Conservation (phyloP, 306 rosid genomes). For the Alnus rubra region DNA sequence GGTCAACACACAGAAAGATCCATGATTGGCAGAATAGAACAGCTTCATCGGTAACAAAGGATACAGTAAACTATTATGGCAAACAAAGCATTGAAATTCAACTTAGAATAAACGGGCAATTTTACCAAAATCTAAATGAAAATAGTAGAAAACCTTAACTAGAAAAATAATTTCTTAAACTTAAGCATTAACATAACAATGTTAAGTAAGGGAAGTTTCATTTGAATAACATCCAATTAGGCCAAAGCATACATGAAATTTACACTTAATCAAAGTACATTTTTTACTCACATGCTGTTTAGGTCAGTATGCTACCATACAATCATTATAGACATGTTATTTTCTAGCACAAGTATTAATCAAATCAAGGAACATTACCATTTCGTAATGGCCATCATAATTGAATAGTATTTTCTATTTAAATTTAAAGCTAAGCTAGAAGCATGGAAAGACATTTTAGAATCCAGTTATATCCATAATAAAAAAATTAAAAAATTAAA, state of each 20-base stretch:
- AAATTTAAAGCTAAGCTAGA: background rate
- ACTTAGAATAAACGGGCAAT: background rate
- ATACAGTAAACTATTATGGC: no score
- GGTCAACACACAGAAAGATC: conserved; percentile 19
- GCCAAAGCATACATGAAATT: background rate
- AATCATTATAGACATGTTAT: background rate
- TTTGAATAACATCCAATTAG: background rate
- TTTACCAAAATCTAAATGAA: background rate
- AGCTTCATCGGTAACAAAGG: background rate
- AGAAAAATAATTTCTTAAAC: background rate
- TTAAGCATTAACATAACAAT: background rate
- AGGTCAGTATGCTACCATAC: background rate
- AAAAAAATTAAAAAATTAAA: no score
- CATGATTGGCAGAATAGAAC: background rate
- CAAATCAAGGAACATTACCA: background rate
- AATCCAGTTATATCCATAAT: background rate
- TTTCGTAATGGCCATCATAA: background rate
- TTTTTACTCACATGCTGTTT: background rate
- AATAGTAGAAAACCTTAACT: background rate
- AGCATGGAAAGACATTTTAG: background rate
- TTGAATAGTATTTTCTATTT: background rate
- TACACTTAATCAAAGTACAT: background rate
- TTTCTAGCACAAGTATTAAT: background rate
- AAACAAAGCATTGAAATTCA: conserved; percentile 1
- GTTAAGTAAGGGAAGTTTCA: background rate